These are phyloP conservation scores for Magnusiomyces suaveolens DNA, from an alignment of 1,139 yeast species.

Conservation along the genomic window DNA sequence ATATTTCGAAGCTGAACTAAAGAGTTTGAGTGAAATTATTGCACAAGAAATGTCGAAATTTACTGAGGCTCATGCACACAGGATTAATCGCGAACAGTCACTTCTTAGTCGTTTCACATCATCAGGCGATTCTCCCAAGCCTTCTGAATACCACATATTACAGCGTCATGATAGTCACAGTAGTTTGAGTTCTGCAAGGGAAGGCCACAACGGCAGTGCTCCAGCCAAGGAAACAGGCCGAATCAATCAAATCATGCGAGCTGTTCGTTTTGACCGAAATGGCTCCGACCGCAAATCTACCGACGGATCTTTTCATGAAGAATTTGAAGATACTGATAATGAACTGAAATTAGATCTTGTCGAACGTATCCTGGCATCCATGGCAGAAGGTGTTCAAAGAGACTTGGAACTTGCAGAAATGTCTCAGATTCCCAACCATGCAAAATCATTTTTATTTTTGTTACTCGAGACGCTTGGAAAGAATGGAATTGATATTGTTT, in stretches of 20 bases:
- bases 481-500: constrained; percentile 61
- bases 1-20: constrained; percentile 67
- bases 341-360: constrained; percentile 34
- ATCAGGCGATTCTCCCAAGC: constrained; percentile 12
- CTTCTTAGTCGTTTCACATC: constrained; percentile 24
- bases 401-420: constrained; percentile 62
- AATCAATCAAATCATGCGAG: constrained; percentile 29
- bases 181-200: neutral
- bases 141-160: neutral
- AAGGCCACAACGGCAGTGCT: constrained; percentile 5
- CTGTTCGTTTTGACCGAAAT: constrained; percentile 24
- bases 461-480: constrained; percentile 63
- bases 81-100: constrained; percentile 21
- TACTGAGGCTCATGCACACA: constrained; percentile 22
- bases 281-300: constrained; percentile 13
- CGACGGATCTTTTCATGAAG: constrained; percentile 4
- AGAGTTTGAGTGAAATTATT: constrained; percentile 55
- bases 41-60: constrained; percentile 29
- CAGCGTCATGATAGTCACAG: constrained; percentile 5
- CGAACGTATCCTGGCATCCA: constrained; percentile 56
- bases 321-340: constrained; percentile 17
- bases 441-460: constrained; percentile 58
- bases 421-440: constrained; percentile 49
- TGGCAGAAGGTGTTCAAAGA: constrained; percentile 74
- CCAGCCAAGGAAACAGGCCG: constrained; percentile 21